Evolutionary conservation across 2,329 filamentous ascomycete genomes (phyloP), one percentile per base, ranked within the genome.

Genomic region (Aspergillus uvarum): DNA sequence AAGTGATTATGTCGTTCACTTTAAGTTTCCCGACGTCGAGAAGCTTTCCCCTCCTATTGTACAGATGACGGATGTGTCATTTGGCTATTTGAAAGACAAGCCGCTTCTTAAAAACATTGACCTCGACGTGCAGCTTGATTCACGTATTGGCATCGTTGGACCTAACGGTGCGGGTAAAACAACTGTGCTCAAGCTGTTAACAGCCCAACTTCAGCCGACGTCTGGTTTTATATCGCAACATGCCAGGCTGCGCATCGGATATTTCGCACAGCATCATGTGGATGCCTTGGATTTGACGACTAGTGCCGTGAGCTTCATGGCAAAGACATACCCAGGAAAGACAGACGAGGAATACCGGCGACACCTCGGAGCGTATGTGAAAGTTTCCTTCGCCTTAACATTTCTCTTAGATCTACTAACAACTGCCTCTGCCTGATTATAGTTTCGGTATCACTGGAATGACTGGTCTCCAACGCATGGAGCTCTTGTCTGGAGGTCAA

Each of bases 111-210:
- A 80, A 66, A 88, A 96, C 68, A 91, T 99, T 61, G 95, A 99
- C 72, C 84, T 99, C 24, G 94, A 98, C 74, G 95, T 99, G 16
- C 95, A 99, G 77, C 88, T 99, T 47, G 95, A 99, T 79, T 98
- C 94, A 8, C 90, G 95, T 65, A 99, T 99, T 69, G 95, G 95
- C 73, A 99, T 99, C 72, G 94, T 99, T n/a, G 95, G 95, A 16
- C 95, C 95, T 72, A 99, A 99, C 83, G 95, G 95, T 78, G 95
- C 95, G 49, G 95, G 95, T 84, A 99, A 99, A 80, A 99, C 95
- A 2, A 99, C 95, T 0, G 90, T 97, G n/a, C 82, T 99, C 68
- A 98, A 97, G 79, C 86, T 99, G n/a, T 88, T 99, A 61, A 96
- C 95, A 65, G 91, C 92, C 64, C 91, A 91, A 70, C 84, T 99